Evolutionary conservation across 495 filamentous ascomycete species (phyloP).

Genomic region (Bacidia gigantensis): DNA sequence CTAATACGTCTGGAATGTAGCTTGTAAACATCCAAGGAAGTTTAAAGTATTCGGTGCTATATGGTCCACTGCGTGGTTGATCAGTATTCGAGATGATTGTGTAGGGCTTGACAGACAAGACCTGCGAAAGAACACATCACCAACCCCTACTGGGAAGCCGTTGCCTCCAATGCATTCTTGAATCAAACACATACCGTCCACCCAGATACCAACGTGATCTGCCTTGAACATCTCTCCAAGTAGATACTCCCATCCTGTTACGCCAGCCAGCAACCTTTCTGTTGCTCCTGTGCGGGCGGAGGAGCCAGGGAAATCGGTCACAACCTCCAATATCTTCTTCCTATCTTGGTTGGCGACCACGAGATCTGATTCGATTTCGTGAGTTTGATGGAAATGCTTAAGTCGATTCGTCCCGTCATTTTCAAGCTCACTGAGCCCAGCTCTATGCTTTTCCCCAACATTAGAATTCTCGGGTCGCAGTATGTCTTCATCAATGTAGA

Average conservation of each 20-base stretch:
- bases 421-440: constrained; percentile 12
- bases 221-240: constrained; percentile 29
- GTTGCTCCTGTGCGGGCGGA: constrained; percentile 14
- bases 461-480: constrained; percentile 15
- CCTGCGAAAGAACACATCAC: constrained; percentile 31
- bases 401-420: constrained; percentile 6
- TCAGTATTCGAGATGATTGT: constrained; percentile 5
- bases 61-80: constrained; percentile 20
- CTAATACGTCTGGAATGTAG: constrained; percentile 26
- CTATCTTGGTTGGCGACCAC: not conserved
- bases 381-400: not conserved
- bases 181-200: constrained; percentile 28
- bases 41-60: constrained; percentile 21
- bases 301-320: constrained; percentile 24
- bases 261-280: constrained; percentile 22
- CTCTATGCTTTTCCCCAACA: constrained; percentile 18
- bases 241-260: constrained; percentile 30
- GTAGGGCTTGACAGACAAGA: constrained; percentile 2
- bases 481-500: constrained; percentile 17
- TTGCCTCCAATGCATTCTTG: constrained; percentile 25
- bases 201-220: constrained; percentile 25
- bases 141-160: constrained; percentile 24
- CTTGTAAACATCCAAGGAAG: constrained; percentile 25
- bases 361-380: constrained; percentile 1
- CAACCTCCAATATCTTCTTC: constrained; percentile 24